Base-by-base conservation (phyloP, 257 asterid genomes). In the Rubia yunnanensis region DNA sequence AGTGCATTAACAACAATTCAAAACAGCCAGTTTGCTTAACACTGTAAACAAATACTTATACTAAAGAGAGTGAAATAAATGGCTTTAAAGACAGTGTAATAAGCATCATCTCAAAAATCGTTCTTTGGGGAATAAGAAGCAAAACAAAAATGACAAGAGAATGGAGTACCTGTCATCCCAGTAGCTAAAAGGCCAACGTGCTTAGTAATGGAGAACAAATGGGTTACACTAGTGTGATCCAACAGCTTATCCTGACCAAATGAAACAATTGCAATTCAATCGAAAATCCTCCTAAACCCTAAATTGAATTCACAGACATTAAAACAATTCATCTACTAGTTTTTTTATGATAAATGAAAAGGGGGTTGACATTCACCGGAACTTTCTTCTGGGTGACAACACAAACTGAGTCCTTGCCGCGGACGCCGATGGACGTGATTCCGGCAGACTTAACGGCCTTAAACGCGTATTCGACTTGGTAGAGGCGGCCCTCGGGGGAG, bases 351-450 rank as follows among this genome's bases (percentile, higher is more conserved):
- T n/a, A n/a, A 44, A 44, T 2, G 2, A 27, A 8, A 23, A 10
- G 23, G 30, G 49, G 54, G 34, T 9, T 9, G 31, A 18, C n/a
- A 60, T 28, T 26, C 67, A 88, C 98, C 73, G 99, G 99, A 62
- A 92, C 96, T 89, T 89, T 92, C 94, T 92, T 92, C 88, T 92
- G 99, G 77, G 99, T 89, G 58, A 92, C 99, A 56, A 92, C 99
- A 49, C 99, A 92, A 11, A 92, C 96, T 9, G 99, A 89, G 32
- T 92, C 97, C 70, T 84, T 80, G 1, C 99, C 97, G 0, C 99
- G 96, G 35, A 89, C 99, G 7, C 96, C 97, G 66, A 92, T 92
- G 59, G 99, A 92, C 20, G 99, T 92, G 34, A 89, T 79, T 55
- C 97, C 99, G 39, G 96, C 89, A n/a, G 97, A 84, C 79, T 92